phyloP scores from a whole-genome alignment of 2,329 filamentous ascomycete genomes.

The Colletotrichum aenigma region DNA sequence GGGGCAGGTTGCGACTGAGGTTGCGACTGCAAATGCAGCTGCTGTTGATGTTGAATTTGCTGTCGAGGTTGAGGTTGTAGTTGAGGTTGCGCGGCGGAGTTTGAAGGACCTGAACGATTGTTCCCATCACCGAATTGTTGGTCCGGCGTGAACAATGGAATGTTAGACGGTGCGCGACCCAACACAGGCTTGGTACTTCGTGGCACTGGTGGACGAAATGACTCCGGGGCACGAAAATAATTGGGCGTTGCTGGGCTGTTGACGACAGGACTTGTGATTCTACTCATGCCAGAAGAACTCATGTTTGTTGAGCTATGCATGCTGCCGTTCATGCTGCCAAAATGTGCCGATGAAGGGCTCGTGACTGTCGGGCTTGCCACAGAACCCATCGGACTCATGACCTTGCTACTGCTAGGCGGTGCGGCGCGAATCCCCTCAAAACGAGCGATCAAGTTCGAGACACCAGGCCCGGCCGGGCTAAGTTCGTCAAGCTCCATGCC shows the following conservation, averaged over 20 bases:
- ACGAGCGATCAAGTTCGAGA: slow-evolving; percentile 43
- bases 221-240: slow-evolving; percentile 11
- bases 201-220: slow-evolving; percentile 36
- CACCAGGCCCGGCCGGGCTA: slow-evolving; percentile 27
- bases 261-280: slow-evolving; percentile 34
- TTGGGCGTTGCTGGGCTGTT: slow-evolving; percentile 26
- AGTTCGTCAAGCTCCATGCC: slow-evolving; percentile 22
- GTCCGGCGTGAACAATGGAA: slow-evolving; percentile 18
- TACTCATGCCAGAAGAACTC: slow-evolving; percentile 17
- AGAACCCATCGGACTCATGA: slow-evolving; percentile 28
- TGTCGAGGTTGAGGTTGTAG: background rate
- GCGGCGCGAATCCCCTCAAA: slow-evolving; percentile 41
- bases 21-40: background rate
- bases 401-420: slow-evolving; percentile 31
- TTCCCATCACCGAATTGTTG: slow-evolving; percentile 16
- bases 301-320: slow-evolving; percentile 23
- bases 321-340: slow-evolving; percentile 30
- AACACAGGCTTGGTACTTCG: slow-evolving; percentile 42
- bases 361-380: slow-evolving; percentile 23
- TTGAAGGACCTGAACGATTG: background rate
- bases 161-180: slow-evolving; percentile 21
- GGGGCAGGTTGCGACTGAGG: background rate
- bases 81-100: background rate
- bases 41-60: background rate
- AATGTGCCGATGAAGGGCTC: slow-evolving; percentile 31